Conservation (phyloP, 179 eudicot species). For the Spinacia oleracea region DNA sequence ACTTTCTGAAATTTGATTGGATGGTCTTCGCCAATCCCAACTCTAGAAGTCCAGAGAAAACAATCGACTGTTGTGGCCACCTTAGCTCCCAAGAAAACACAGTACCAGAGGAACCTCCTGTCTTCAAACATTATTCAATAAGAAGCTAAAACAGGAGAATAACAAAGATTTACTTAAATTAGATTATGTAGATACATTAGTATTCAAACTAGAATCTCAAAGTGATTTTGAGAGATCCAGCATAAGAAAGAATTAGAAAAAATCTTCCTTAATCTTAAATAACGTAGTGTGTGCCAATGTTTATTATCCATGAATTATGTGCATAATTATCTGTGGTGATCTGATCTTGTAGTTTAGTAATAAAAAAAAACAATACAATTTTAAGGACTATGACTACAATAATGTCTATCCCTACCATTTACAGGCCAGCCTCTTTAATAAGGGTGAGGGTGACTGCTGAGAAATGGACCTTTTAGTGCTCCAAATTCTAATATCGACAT, state of each 20-base stretch:
- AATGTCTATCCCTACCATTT: too few relatives aligned
- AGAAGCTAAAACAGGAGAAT: conserved; percentile 4
- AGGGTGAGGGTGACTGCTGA: too few relatives aligned
- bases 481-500: too few relatives aligned
- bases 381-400: too few relatives aligned
- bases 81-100: conserved; percentile 94
- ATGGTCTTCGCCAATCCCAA: conserved; percentile 43
- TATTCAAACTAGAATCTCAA: neutral
- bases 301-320: neutral
- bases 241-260: neutral
- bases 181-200: neutral
- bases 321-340: too few relatives aligned
- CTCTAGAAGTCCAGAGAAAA: conserved; percentile 81
- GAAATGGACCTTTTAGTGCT: too few relatives aligned
- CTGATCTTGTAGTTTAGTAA: too few relatives aligned
- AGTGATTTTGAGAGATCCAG: neutral
- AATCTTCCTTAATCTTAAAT: neutral
- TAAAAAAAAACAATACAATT: too few relatives aligned
- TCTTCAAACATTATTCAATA: conserved; percentile 45
- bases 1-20: conserved; percentile 63
- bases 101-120: conserved; percentile 91
- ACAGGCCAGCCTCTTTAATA: too few relatives aligned
- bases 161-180: conserved; percentile 2
- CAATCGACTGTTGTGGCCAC: conserved; percentile 75
- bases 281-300: neutral